Evolutionary conservation across 1,284 basidiomycete genomes (phyloP).

Genomic region (Leccinum insolens): DNA sequence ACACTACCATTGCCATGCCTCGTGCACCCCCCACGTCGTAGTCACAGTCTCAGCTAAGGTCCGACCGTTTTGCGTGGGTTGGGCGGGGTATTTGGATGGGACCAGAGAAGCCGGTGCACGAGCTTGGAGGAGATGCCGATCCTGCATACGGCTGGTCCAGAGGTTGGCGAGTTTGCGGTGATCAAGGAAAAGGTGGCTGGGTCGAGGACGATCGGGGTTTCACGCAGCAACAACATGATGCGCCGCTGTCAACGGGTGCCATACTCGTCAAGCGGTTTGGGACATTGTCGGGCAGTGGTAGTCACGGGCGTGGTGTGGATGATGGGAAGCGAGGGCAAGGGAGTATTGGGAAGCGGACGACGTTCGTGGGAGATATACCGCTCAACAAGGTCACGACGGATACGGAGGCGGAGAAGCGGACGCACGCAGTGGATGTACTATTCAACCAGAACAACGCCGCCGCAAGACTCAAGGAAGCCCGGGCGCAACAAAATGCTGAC

Average conservation of each 20-base stretch:
- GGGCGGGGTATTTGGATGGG: too few relatives aligned
- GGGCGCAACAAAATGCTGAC: slow-evolving; percentile 25
- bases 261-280: slow-evolving; percentile 78
- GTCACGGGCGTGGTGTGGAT: slow-evolving; percentile 32
- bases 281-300: slow-evolving; percentile 50
- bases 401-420: slow-evolving; percentile 26
- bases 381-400: slow-evolving; percentile 42
- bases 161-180: too few relatives aligned
- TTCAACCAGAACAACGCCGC: slow-evolving; percentile 40
- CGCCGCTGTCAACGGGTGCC: slow-evolving; percentile 55
- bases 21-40: too few relatives aligned
- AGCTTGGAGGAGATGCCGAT: too few relatives aligned
- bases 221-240: slow-evolving; percentile 18
- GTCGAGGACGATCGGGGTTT: too few relatives aligned
- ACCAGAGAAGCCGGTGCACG: too few relatives aligned
- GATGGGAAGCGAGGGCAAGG: slow-evolving; percentile 42
- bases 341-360: slow-evolving; percentile 48
- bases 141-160: too few relatives aligned
- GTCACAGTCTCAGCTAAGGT: too few relatives aligned
- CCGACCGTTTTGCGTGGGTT: too few relatives aligned
- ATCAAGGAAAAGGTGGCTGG: too few relatives aligned
- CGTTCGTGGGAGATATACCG: slow-evolving; percentile 51
- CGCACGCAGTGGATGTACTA: slow-evolving; percentile 17
- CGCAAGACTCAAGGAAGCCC: slow-evolving; percentile 63
- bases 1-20: too few relatives aligned